phyloP scores from a whole-genome alignment of 176 grass and related monocot species.

The Canna indica region DNA sequence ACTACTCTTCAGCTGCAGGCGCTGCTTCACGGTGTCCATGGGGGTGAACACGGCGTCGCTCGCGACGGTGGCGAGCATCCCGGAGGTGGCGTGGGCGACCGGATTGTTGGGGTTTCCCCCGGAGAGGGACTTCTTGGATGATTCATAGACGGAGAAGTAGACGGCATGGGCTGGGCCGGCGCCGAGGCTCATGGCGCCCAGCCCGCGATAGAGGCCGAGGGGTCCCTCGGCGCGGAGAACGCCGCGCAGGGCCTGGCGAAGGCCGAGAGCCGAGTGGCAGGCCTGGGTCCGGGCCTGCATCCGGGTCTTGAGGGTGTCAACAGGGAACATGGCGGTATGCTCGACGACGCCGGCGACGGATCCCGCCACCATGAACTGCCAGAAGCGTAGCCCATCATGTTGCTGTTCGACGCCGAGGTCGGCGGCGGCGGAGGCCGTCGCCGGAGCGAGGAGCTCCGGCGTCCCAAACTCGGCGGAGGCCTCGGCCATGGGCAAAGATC shows the following conservation, averaged over 20 bases:
- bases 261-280: conserved; percentile 9
- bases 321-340: conserved; percentile 21
- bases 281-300: conserved; percentile 2
- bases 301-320: conserved; percentile 19
- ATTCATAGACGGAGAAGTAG: conserved; percentile 18
- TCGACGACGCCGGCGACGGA: conserved; percentile 22
- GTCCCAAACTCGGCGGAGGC: conserved; percentile 11
- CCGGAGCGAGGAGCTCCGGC: conserved; percentile 4
- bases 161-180: conserved; percentile 18
- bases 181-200: conserved; percentile 17
- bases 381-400: conserved; percentile 12
- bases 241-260: conserved; percentile 11
- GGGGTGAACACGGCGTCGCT: conserved; percentile 22
- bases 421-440: background rate
- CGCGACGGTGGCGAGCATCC: conserved; percentile 14
- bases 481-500: conserved; percentile 10
- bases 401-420: conserved; percentile 1
- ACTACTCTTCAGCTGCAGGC: conserved; percentile 17
- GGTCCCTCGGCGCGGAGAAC: conserved; percentile 11
- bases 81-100: conserved; percentile 7
- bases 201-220: conserved; percentile 18
- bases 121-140: conserved; percentile 10
- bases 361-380: conserved; percentile 21
- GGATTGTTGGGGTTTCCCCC: conserved; percentile 9
- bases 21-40: conserved; percentile 26